Base-by-base conservation (phyloP, 129 eudicot genomes). In the Artemisia argyi region DNA sequence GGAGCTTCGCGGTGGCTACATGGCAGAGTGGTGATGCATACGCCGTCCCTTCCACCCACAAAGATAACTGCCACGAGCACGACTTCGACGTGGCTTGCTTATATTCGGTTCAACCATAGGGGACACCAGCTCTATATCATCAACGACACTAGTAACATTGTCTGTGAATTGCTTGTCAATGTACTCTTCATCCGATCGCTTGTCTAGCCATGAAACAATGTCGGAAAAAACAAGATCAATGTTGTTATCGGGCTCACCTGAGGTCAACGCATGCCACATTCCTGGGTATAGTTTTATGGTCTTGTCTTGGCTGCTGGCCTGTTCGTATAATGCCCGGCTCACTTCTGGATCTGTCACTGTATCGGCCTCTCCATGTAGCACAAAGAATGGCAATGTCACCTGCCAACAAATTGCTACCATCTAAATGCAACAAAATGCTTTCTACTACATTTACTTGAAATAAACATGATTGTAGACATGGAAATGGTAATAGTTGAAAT, bases 331-430 rank as follows among this genome's bases (percentile, higher is more conserved):
- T 15, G 97, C 98, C 22, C 82, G 82, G 61, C 98, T 94, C 73
- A 94, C 98, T 65, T 94, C 98, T 10, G 98, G 98, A 66, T 94
- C 98, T 0, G 98, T 94, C 71, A 94, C 97, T 17, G 66, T 90
- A 53, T 94, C 98, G 2, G 96, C 96, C 73, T 90, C 98, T 19
- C 98, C 98, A 12, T 94, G 98, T 82, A 94, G 77, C 69, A 94
- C 96, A 10, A 94, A 86, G 75, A 94, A 94, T 24, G 97, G 97
- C 32, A 94, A 60, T 8, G 93, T 88, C 54, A 94, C 91, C 98
- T 94, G 88, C 53, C 68, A 47, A 73, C 20, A 16, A 62, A 35
- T 52, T 65, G 58, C 48, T 52, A 57, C 10, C 8, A 1, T 61
- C 51, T 53, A 1, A 52, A 7, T 35, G 6, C 35, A 30, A 30